Conservation (phyloP, 1,284 basidiomycete genomes). For the Rhodotorula mucilaginosa region DNA sequence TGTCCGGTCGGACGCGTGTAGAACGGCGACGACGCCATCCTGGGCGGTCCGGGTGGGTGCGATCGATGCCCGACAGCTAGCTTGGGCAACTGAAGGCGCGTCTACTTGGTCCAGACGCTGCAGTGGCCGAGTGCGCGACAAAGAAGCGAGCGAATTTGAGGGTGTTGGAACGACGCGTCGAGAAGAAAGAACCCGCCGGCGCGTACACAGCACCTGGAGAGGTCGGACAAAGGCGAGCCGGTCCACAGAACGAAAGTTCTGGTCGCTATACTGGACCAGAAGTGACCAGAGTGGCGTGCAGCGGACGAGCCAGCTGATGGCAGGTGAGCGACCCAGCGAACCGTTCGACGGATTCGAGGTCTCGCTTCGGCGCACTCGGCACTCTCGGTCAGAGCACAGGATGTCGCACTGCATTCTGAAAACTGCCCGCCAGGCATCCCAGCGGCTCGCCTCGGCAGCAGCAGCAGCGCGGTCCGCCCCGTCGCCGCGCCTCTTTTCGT, state of each 20-base stretch:
- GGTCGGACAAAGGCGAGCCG: background rate
- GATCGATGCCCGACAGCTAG: background rate
- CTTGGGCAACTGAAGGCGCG: too few species aligned
- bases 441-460: conserved; percentile 3
- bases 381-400: background rate
- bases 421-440: background rate
- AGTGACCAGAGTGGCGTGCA: too few species aligned
- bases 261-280: too few species aligned
- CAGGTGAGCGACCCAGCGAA: too few species aligned
- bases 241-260: too few species aligned
- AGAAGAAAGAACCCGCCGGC: background rate
- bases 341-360: too few species aligned
- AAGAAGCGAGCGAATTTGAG: background rate
- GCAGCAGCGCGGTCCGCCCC: background rate
- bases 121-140: background rate
- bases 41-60: background rate
- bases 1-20: background rate
- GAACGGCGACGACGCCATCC: background rate
- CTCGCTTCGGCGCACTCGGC: too few species aligned
- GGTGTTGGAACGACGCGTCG: background rate
- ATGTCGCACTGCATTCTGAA: background rate
- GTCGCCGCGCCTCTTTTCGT: conserved; percentile 6
- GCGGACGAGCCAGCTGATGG: too few species aligned
- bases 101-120: too few species aligned
- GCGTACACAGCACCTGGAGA: background rate